A percentile compares a stretch with the other conserved stretches of the same genome.
phyloP scores from a whole-genome alignment of 2,329 filamentous ascomycete species.

The Coniochaeta ligniaria region DNA sequence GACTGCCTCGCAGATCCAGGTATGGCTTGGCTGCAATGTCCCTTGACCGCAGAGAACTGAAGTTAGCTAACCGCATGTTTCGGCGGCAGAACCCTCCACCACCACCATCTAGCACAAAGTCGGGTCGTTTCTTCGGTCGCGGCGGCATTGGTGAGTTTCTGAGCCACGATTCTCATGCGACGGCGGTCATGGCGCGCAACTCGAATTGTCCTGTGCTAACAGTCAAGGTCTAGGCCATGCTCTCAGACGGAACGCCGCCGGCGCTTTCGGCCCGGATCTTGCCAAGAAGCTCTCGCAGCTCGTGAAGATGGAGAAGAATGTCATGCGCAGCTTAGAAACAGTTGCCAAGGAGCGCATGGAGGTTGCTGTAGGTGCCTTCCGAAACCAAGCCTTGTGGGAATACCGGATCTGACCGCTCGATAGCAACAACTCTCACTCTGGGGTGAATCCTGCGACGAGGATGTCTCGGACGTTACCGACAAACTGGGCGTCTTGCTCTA shows the following conservation, averaged over 20 bases:
- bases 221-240: conserved; percentile 44
- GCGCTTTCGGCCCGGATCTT: conserved; percentile 76
- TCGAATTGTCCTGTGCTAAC: not conserved
- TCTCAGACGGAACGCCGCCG: conserved; percentile 66
- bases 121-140: conserved; percentile 80
- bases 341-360: conserved; percentile 97
- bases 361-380: conserved; percentile 67
- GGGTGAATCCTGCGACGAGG: conserved; percentile 93
- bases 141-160: conserved; percentile 69
- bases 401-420: conserved; percentile 6
- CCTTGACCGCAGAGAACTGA: not conserved
- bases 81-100: conserved; percentile 78
- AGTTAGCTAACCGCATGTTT: not conserved
- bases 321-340: conserved; percentile 96
- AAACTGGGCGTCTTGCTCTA: conserved; percentile 97
- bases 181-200: not conserved
- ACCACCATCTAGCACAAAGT: conserved; percentile 85
- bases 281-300: conserved; percentile 96
- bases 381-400: not conserved
- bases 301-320: conserved; percentile 99
- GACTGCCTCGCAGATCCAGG: conserved; percentile 72
- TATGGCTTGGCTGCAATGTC: conserved; percentile 20
- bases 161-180: not conserved
- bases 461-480: conserved; percentile 97
- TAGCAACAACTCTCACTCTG: conserved; percentile 98